Base-by-base conservation (phyloP, 2,329 filamentous ascomycete species). In the Verruconis gallopava region DNA sequence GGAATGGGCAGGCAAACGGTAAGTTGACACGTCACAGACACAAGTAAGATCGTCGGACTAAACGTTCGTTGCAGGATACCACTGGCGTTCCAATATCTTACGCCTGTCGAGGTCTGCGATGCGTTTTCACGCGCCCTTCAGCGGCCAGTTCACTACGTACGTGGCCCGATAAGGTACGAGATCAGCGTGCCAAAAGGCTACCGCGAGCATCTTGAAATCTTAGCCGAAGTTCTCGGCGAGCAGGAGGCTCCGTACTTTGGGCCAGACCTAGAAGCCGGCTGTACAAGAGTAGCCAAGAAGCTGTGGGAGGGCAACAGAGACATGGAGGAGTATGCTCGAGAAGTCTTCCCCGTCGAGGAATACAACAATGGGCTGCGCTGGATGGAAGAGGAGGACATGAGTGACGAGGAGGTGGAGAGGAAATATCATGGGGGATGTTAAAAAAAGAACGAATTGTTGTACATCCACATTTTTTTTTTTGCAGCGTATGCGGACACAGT, bases 291-390 rank as follows among this genome's bases (percentile, higher is more conserved):
- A 50, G 84, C 88, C 1, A 67, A 89, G 47, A 73, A 81, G 51
- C 66, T 98, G 18, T 96, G 91, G 91, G 85, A 93, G 56, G 91
- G 86, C 3, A 85, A 85, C 50, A 73, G 91, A 42, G 83, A 85
- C 21, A 73, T 96, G 51, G 86, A 95, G 57, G 91, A 96, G 61
- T 98, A 96, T 58, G 89, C 89, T 1, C 73, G 83, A 38, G 91
- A 96, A 58, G 86, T 93, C 20, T 96, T 96, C 53, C 85, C 85
- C 0, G 72, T 95, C 11, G 91, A 98, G 60, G 91, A 98, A 63
- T 81, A 88, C 51, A 85, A 86, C 21, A 96, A 96, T 57, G 89
- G 89, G 4, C 65, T 91, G 55, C 85, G 81, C 13, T 98, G 91
- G 91, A 96, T 95, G 89, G 64, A 67, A 47, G 68, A 72, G 56